These are phyloP conservation scores for Limonium bicolor DNA, from an alignment of 148 eudicot species.

Conservation along the genomic window DNA sequence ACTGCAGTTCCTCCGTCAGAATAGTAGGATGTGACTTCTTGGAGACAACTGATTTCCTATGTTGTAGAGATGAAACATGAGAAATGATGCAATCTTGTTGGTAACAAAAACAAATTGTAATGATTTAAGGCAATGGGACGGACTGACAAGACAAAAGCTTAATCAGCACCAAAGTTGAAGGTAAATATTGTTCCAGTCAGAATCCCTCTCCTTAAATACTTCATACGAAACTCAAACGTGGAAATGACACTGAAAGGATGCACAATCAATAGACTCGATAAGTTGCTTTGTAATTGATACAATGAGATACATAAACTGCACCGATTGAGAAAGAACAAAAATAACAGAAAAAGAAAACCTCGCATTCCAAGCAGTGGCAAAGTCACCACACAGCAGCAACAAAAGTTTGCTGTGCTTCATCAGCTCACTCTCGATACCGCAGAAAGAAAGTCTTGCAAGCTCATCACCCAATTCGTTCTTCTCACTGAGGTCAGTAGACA, in stretches of 20 bases:
- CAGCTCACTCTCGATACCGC: slow-evolving; percentile 31
- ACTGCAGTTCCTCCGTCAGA: slow-evolving; percentile 35
- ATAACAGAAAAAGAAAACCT: slow-evolving; percentile 24
- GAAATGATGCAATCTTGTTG: too few species aligned
- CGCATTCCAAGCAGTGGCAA: slow-evolving; percentile 88
- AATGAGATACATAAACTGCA: too few species aligned
- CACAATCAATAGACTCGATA: too few species aligned
- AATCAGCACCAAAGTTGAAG: too few species aligned
- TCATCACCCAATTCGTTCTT: slow-evolving; percentile 5
- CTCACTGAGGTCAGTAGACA: slow-evolving; percentile 1
- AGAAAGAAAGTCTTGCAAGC: slow-evolving; percentile 6
- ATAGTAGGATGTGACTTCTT: slow-evolving; percentile 17
- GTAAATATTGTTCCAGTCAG: too few species aligned
- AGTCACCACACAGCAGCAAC: slow-evolving; percentile 66
- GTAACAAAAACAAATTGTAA: background rate
- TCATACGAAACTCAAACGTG: too few species aligned
- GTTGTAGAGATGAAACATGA: slow-evolving; percentile 6
- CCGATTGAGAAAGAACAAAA: background rate
- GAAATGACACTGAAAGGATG: too few species aligned
- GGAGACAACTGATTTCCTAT: slow-evolving; percentile 60
- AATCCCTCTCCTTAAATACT: too few species aligned
- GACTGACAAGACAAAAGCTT: too few species aligned
- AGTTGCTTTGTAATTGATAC: too few species aligned
- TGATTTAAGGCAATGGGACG: too few species aligned
- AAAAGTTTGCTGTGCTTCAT: slow-evolving; percentile 79